A percentile compares a stretch with the other conserved stretches of the same genome.
These are phyloP conservation scores for Cucumis cinereus DNA, from an alignment of 306 rosid genomes.

Conservation along the genomic window DNA sequence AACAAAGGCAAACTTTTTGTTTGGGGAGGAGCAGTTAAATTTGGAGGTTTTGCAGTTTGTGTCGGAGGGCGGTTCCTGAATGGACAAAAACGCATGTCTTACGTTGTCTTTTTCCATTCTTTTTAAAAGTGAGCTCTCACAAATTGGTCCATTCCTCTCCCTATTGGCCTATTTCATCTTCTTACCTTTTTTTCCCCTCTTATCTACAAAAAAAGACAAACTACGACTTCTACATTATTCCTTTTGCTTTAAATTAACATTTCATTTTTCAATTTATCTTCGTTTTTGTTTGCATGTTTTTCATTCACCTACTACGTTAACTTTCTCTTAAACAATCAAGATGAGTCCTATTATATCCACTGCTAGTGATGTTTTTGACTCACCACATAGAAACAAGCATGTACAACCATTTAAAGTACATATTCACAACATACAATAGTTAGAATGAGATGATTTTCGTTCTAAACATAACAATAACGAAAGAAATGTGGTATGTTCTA, in stretches of 20 bases:
- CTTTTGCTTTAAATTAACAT: neutral
- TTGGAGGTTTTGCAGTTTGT: neutral
- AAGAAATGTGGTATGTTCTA: neutral
- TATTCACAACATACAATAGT: neutral
- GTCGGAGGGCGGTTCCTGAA: conserved; percentile 8
- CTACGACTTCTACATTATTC: neutral
- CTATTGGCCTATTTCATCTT: neutral
- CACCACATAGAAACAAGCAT: too few relatives aligned
- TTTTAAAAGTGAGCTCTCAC: neutral
- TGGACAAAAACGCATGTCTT: conserved; percentile 7
- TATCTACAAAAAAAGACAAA: neutral
- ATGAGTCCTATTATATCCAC: too few relatives aligned
- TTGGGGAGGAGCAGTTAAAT: neutral
- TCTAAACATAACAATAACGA: neutral
- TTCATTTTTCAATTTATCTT: too few relatives aligned
- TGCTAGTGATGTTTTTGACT: too few relatives aligned
- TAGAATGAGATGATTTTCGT: neutral
- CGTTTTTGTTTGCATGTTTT: neutral
- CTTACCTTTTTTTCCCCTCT: neutral
- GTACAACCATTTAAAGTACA: too few relatives aligned
- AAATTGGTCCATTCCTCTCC: neutral
- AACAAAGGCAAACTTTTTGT: neutral
- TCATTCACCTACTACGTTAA: neutral
- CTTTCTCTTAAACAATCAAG: neutral
- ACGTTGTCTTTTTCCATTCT: neutral